Base-by-base conservation (phyloP, 106 monocot species). In the Xerophyta viscosa region DNA sequence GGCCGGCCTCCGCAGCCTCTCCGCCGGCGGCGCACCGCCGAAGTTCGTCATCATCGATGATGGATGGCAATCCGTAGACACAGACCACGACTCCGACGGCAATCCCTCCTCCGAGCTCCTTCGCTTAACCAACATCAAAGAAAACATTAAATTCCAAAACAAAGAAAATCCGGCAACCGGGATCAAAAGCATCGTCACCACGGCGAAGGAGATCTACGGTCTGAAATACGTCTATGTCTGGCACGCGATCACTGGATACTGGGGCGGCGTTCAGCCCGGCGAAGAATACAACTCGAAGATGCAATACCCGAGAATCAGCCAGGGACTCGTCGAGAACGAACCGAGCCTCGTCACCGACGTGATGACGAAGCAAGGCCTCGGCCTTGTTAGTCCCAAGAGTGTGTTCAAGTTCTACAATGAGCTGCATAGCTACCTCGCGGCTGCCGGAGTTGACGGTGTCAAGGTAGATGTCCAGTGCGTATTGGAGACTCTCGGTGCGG, bases 21-120 rank as follows among this genome's bases (percentile, higher is more conserved):
- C 63, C 0, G 65, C 64, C 15, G 81, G 85, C 18, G 73, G 76
- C 20, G 44, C 71, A 7, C 94, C 94, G 8, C 88, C 94, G 1
- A 81, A 70, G 41, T 96, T 96, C 48, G 81, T 96, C 62, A 96
- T 96, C 54, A 96, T 96, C 19, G 94, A 96, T 52, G 94, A 96
- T 48, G 94, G 94, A 1, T 96, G 88, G 94, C 94, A 96, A 17
- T 71, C 75, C 12, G 72, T 75, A 20, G 92, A 28, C 9, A 37
- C 56, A 18, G 88, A 89, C 29, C 50, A 63, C 0, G 56, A 47
- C 0, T 52, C 42, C 0, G 7, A 39, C 1, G 55, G 27, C 8
- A 13, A 53, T 12, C 27, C 27, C 14, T 41, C 30, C 0, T 61
- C 60, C 1, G 42, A 72, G 17, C 63, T 67, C n/a, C 59, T 7